Base-by-base conservation (phyloP, 1,139 yeast species). In the Yamadazyma conglobata region DNA sequence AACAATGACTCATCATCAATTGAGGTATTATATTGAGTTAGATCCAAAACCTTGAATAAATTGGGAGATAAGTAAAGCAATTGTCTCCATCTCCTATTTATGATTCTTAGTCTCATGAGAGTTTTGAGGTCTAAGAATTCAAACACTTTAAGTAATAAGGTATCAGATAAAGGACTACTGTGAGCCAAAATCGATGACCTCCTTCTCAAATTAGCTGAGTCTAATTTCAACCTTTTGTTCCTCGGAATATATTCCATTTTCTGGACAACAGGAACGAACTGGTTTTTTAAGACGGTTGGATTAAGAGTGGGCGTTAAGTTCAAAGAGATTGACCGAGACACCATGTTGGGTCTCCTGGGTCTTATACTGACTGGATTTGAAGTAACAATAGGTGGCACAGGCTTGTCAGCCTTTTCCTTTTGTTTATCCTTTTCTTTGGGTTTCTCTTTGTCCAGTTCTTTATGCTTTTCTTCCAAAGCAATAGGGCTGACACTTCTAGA, bases 21-120 rank as follows among this genome's bases (percentile, higher is more conserved):
- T 2, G 69, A 54, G 3, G 80, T 76, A 47, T 76, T 78, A 71
- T 78, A 81, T 2, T 73, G 75, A 0, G 71, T 64, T 37, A 83
- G 58, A 42, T 80, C 84, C 28, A 83, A 58, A 0, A 33, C 53
- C 11, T 58, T 63, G 44, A 72, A 70, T 24, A 81, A 56, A 12
- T 64, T 64, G 1, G 77, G 74, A 0, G 81, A 77, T 19, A 72
- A 64, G 39, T 73, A 71, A n/a, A 79, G 52, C 27, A 81, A 56
- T 42, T 79, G 84, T 39, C 82, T 64, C 88, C 88, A 81, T 46
- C 81, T 66, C 38, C 71, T 62, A 46, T 80, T 74, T 23, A 80
- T 75, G 3, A 65, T 44, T 32, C 81, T 57, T 40, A 77, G 48
- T 43, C 62, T 70, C 84, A 80, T 77, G 35, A 79, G 54, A 9